These are phyloP conservation scores for Eucalyptus tenuipes DNA, from an alignment of 345 rosid genomes.

Conservation along the genomic window DNA sequence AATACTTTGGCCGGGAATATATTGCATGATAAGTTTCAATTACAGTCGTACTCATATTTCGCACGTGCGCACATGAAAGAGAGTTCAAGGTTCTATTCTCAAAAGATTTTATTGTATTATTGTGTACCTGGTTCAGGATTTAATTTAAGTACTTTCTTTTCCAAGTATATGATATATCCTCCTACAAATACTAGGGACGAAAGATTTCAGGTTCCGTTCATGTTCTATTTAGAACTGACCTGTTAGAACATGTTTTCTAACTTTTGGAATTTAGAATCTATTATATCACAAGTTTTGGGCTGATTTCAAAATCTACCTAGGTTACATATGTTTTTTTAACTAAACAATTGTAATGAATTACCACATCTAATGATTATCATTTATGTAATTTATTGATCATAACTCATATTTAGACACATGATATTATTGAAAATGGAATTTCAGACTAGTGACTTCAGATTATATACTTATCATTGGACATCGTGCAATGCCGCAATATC, in stretches of 20 bases:
- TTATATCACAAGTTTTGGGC: no score
- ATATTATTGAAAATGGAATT: accelerated
- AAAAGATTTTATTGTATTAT: not conserved
- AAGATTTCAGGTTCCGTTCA: no score
- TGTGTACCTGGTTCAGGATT: not conserved
- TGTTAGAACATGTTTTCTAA: no score
- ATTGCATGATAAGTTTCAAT: not conserved
- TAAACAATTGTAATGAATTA: no score
- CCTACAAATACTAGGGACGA: not conserved
- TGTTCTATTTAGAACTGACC: accelerated
- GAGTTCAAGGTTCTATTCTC: not conserved
- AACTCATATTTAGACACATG: no score
- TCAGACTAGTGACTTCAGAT: accelerated
- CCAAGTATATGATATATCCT: not conserved
- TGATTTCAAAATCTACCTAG: no score
- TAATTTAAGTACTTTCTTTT: not conserved
- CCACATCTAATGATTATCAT: no score
- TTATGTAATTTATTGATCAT: no score
- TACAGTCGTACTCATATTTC: not conserved
- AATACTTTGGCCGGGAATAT: not conserved
- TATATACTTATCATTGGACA: accelerated
- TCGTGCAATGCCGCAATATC: accelerated
- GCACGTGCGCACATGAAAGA: not conserved
- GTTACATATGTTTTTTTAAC: accelerated
- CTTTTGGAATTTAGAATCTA: no score